Percentiles rank a stretch among this genome's conserved stretches.
Conservation (phyloP, 768 basidiomycete genomes). For the Naganishia friedmannii region DNA sequence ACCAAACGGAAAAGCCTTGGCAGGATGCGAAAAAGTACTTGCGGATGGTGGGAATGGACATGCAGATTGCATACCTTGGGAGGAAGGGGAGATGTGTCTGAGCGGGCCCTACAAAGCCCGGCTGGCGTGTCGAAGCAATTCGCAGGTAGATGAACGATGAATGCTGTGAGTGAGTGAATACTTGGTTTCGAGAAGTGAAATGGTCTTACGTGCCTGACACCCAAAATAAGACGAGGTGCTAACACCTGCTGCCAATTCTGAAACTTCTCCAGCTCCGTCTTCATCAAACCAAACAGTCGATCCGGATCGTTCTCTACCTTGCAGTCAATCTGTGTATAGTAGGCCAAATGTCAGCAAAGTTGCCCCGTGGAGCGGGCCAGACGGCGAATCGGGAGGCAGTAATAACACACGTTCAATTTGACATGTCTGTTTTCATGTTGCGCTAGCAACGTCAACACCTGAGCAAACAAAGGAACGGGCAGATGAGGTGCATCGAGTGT, state of each 20-base stretch:
- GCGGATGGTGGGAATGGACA: slow-evolving; percentile 67
- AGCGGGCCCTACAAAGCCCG: slow-evolving; percentile 76
- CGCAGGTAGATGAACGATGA: background rate
- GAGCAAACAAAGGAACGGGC: slow-evolving; percentile 80
- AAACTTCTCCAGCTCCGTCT: slow-evolving; percentile 62
- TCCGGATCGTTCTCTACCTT: slow-evolving; percentile 89
- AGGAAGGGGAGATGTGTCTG: slow-evolving; percentile 74
- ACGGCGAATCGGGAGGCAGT: slow-evolving; percentile 19
- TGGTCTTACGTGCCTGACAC: slow-evolving; percentile 50
- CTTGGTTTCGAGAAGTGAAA: background rate
- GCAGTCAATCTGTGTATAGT: slow-evolving; percentile 73
- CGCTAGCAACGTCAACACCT: slow-evolving; percentile 79
- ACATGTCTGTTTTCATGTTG: slow-evolving; percentile 53
- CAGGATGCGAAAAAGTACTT: slow-evolving; percentile 86
- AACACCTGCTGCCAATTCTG: slow-evolving; percentile 40
- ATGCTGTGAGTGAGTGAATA: background rate
- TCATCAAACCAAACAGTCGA: slow-evolving; percentile 66
- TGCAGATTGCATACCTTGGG: slow-evolving; percentile 78
- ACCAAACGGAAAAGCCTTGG: slow-evolving; percentile 80
- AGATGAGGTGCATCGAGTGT: slow-evolving; percentile 81
- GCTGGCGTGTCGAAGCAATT: slow-evolving; percentile 65
- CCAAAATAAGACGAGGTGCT: slow-evolving; percentile 47
- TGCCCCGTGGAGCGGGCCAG: background rate
- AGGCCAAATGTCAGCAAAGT: too few relatives aligned
- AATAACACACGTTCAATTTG: slow-evolving; percentile 53